Evolutionary conservation across 768 basidiomycete genomes (phyloP), one percentile per base, ranked within the genome.

Genomic region (Lenzites betulinus): DNA sequence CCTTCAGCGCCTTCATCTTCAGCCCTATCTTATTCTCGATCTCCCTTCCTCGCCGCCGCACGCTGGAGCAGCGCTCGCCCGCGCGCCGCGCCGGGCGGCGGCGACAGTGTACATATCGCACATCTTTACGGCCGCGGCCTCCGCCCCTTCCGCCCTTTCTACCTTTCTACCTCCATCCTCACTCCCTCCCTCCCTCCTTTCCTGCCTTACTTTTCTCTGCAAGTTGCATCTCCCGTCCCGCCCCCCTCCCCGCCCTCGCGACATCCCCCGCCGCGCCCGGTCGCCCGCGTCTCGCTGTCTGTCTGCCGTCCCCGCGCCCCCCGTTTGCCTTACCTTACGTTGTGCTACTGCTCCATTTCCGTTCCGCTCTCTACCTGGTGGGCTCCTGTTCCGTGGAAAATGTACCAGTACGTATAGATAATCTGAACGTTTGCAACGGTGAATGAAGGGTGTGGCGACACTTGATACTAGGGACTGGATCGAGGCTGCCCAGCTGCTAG

Each of bases 391-490:
- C 33, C 25, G 59, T 42, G 59, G 51, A 60, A 59, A 52, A 59
- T 60, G 59, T 60, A 60, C 51, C 51, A 60, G 59, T 60, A 60
- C 51, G 48, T 50, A 50, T 50, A 58, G 56, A 58, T 58, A 58
- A 58, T 58, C 18, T 11, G 12, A 51, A 20, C 38, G 41, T 11
- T 33, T 33, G 30, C 30, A 33, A 33, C n/a, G n/a, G n/a, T n/a
- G n/a, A n/a, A n/a, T n/a, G n/a, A n/a, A n/a, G n/a, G n/a, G n/a
- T n/a, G n/a, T n/a, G n/a, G n/a, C n/a, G n/a, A n/a, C n/a, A n/a
- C n/a, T n/a, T n/a, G n/a, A n/a, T n/a, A n/a, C n/a, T n/a, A n/a
- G n/a, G n/a, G n/a, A n/a, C n/a, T n/a, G n/a, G n/a, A n/a, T n/a
- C n/a, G n/a, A n/a, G n/a, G n/a, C n/a, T n/a, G n/a, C n/a, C n/a